These are phyloP conservation scores for Tetracladium marchalianum DNA, from an alignment of 495 filamentous ascomycete genomes.

Conservation along the genomic window DNA sequence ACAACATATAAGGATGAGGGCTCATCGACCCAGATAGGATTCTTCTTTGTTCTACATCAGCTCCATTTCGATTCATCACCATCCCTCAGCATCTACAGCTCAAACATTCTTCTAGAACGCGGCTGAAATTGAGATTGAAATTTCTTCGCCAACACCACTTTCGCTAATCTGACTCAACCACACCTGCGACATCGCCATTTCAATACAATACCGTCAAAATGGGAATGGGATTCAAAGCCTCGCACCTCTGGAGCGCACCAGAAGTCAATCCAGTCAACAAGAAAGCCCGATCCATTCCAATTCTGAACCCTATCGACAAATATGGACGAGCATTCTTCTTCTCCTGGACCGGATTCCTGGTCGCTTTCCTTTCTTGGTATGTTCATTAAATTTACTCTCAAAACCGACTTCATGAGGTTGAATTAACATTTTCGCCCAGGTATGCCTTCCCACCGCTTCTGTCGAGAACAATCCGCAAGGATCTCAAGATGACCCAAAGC, in stretches of 20 bases:
- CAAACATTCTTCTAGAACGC: too few relatives aligned
- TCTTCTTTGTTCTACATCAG: too few relatives aligned
- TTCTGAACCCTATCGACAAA: constrained; percentile 67
- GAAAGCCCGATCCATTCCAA: constrained; percentile 72
- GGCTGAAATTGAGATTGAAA: too few relatives aligned
- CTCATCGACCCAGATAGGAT: too few relatives aligned
- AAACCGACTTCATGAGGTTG: not conserved
- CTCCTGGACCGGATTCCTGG: constrained; percentile 91
- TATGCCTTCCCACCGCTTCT: constrained; percentile 57
- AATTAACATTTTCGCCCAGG: constrained; percentile 22
- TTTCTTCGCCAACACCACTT: too few relatives aligned
- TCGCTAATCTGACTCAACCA: not conserved
- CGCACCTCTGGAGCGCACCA: constrained; percentile 47
- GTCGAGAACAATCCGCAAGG: constrained; percentile 64
- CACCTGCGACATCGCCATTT: not conserved
- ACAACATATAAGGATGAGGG: too few relatives aligned
- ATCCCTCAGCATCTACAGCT: too few relatives aligned
- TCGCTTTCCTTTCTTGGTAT: constrained; percentile 91
- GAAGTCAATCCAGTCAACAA: constrained; percentile 65
- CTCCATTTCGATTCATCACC: too few relatives aligned
- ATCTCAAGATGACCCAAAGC: constrained; percentile 59
- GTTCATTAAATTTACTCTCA: not conserved
- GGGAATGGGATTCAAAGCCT: constrained; percentile 33
- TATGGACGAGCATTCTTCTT: constrained; percentile 93
- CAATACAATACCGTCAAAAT: not conserved